A percentile compares a stretch with the other conserved stretches of the same genome.
Evolutionary conservation across 371 early-diverging fungal species (phyloP).

Genomic region (Mucor piriformis): DNA sequence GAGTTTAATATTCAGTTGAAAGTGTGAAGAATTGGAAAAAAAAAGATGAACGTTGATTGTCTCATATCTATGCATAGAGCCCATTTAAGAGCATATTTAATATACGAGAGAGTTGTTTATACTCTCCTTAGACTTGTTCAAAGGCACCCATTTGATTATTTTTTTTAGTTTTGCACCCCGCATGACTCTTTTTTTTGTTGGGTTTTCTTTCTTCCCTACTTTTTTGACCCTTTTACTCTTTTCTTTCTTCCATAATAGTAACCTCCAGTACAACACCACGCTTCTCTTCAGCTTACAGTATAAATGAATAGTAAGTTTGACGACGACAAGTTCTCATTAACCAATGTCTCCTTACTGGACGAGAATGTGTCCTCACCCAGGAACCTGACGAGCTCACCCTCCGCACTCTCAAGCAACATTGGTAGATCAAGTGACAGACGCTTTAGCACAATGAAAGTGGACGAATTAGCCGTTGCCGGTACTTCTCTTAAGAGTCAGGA

Average conservation of each 20-base stretch:
- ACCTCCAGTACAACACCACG: background rate
- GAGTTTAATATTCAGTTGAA: no score
- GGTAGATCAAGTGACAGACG: background rate
- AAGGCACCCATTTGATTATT: no score
- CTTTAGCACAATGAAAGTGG: background rate
- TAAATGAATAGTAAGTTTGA: background rate
- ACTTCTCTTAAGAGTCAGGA: conserved; percentile 69
- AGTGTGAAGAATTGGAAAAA: no score
- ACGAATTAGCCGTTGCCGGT: conserved; percentile 1
- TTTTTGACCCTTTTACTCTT: background rate
- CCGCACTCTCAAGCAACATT: background rate
- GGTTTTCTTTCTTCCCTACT: no score
- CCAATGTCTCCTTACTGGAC: conserved; percentile 36
- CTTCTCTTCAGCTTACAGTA: background rate
- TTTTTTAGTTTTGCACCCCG: no score
- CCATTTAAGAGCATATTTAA: no score
- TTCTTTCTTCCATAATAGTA: no score
- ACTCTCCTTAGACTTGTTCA: no score
- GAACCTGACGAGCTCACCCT: conserved; percentile 6
- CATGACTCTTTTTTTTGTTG: no score
- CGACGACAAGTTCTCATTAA: conserved; percentile 30
- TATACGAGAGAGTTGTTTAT: no score
- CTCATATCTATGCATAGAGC: no score
- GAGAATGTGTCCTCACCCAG: conserved; percentile 3
- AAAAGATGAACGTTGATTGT: no score